Base-by-base conservation (phyloP, 805 yeast species). In the Teunomyces atbi region DNA sequence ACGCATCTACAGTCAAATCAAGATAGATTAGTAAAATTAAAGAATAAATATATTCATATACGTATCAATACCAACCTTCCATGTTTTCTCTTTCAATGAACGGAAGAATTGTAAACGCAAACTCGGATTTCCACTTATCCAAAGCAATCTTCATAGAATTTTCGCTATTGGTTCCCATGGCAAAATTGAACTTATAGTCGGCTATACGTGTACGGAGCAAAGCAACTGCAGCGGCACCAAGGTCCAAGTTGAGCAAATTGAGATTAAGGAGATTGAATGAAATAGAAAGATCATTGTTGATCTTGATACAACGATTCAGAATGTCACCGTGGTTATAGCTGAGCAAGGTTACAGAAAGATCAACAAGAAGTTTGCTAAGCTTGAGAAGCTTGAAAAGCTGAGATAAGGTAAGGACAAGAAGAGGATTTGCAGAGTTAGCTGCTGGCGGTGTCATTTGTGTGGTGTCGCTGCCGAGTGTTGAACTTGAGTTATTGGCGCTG, bases 1-100 rank as follows among this genome's bases (percentile, higher is more conserved):
- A 64, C 82, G 71, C 57, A 90, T 94, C 49, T 94, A 89, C 63
- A 75, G 86, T 11, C 84, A 90, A 48, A 87, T 94, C 59, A 92
- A 91, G 69, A 85, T 91, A 40, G 98, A 94, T 56, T 71, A 61
- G 48, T 19, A 8, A 35, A 34, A 32, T 41, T n/a, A 41, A 30
- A 19, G 38, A 18, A 44, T 44, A 19, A 23, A 23, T 29, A 40
- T 16, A 28, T 32, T 23, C 13, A 35, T 19, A 13, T 27, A 16
- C 11, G 26, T 32, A n/a, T 46, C 45, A 58, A 23, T 46, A 52
- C 75, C 75, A 72, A 4, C 76, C 76, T 16, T 70, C 68, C 19
- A 55, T 45, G 41, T 54, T 59, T 47, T 72, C 76, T 13, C 53
- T 54, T 15, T 59, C 59, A 7, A 66, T 53, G 45, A 69, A 63